Evolutionary conservation across 352 stramenopile genomes (phyloP), one percentile per base, ranked within the genome.

Genomic region (Phytopythium aichiense): DNA sequence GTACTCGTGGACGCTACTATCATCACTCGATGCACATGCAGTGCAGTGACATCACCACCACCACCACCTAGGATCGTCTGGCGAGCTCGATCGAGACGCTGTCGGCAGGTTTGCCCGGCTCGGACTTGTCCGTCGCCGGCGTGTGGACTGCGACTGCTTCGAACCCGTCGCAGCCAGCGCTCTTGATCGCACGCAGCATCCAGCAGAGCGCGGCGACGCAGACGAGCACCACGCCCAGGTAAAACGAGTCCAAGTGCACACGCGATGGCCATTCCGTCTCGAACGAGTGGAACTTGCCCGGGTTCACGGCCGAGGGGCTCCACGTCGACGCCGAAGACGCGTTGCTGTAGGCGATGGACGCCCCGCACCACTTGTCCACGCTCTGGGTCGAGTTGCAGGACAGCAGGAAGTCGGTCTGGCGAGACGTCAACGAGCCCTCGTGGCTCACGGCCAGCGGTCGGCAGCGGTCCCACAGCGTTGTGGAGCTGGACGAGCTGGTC

Each of bases 281-380:
- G 20, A 68, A 60, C 13, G 28, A 40, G 5, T 28, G 37, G 35
- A 66, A 72, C 43, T 68, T 58, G 16, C 25, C 51, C 0, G 57
- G 57, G 30, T 68, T 68, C 16, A 55, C 20, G 7, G 58, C 45
- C 35, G 67, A 61, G 0, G 65, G 65, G 16, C 11, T 40, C 45
- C n/a, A 51, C n/a, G 45, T 15, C 2, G 61, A 53, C 15, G 25
- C 23, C 35, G 16, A 43, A 22, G 35, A 59, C 12, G 50, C 43
- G 30, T n/a, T 45, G 42, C 60, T 28, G 7, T 23, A 48, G 11
- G 58, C 20, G 22, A 58, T 57, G 18, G 45, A 23, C 40, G 49
- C 40, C 0, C 57, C 65, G 52, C 65, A 72, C 65, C 65, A 72
- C 22, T 35, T 53, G 46, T 68, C 65, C 6, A 56, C 58, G 1